These are phyloP conservation scores for Colletotrichum somersetense DNA, from an alignment of 2,329 filamentous ascomycete species.

Conservation along the genomic window DNA sequence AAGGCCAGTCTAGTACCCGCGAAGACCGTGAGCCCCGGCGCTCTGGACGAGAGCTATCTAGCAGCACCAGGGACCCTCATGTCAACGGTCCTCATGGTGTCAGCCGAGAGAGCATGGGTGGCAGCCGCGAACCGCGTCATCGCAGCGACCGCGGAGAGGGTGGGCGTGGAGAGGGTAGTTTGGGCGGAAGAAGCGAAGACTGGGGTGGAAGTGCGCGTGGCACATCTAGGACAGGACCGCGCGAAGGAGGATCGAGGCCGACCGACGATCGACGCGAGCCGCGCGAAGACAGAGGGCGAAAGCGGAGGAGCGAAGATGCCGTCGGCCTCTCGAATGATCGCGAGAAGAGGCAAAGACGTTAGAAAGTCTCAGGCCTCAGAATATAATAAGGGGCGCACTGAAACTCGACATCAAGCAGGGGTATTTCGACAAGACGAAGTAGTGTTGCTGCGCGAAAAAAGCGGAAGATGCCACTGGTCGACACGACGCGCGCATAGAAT, in stretches of 20 bases:
- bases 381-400: neutral
- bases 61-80: conserved; percentile 35
- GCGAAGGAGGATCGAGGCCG: conserved; percentile 48
- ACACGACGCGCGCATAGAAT: conserved; percentile 32
- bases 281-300: conserved; percentile 55
- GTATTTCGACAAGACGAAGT: conserved; percentile 21
- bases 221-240: conserved; percentile 48
- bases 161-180: conserved; percentile 30
- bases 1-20: conserved; percentile 43
- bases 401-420: neutral
- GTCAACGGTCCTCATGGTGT: conserved; percentile 45
- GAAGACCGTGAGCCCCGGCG: conserved; percentile 47
- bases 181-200: conserved; percentile 48
- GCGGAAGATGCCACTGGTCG: conserved; percentile 21
- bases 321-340: conserved; percentile 57
- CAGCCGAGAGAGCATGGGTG: conserved; percentile 45
- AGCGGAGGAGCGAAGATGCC: conserved; percentile 64
- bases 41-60: conserved; percentile 41
- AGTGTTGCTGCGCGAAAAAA: conserved; percentile 9
- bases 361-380: conserved; percentile 45
- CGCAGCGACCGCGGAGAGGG: conserved; percentile 48
- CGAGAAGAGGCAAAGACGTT: conserved; percentile 68
- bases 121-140: conserved; percentile 45
- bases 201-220: conserved; percentile 40
- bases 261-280: conserved; percentile 50